Evolutionary conservation across 2,329 filamentous ascomycete genomes (phyloP), one percentile per base, ranked within the genome.

Genomic region (Verticillium alfalfae): DNA sequence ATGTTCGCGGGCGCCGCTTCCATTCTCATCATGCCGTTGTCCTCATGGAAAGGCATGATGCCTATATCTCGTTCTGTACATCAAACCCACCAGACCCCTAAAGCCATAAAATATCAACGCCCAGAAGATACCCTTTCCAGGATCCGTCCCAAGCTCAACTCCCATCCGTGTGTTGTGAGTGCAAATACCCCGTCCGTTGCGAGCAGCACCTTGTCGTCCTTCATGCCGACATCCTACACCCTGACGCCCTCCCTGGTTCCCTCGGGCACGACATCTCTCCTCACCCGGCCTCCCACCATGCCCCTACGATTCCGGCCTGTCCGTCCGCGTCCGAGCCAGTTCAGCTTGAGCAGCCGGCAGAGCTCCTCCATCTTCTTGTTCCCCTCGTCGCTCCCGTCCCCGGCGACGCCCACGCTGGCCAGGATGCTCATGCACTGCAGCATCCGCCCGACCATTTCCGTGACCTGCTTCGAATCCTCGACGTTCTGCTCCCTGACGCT

Each of bases 351-450:
- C 68, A 95, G 88, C 71, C 92, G 89, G 62, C 90, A 92, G 65
- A 99, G 79, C 70, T 93, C 86, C 64, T 94, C 90, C 70, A 98
- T 90, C 75, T 89, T 92, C 61, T 83, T 84, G 71, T 94, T 91
- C 1, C 86, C 83, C 41, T 89, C 87, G 66, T 96, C 92, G 10
- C 84, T 85, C 1, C 82, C 86, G 70, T 86, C 64, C 59, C 66
- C 66, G 52, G 66, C 67, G 13, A 61, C 65, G 5, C 70, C 72
- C 26, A 96, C 85, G 64, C 88, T 88, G 3, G 92, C 91, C 26
- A 99, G 81, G 8, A 99, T 93, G 72, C 90, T 94, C 75, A 98
- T 89, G 74, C 95, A 99, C 78, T 99, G 95, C 65, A 99, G 80
- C 92, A 99, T 96, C 58, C 94, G 83, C 0, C 93, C 95, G 1